Base-by-base conservation (phyloP, 1,139 yeast species). In the Taphrina deformans region DNA sequence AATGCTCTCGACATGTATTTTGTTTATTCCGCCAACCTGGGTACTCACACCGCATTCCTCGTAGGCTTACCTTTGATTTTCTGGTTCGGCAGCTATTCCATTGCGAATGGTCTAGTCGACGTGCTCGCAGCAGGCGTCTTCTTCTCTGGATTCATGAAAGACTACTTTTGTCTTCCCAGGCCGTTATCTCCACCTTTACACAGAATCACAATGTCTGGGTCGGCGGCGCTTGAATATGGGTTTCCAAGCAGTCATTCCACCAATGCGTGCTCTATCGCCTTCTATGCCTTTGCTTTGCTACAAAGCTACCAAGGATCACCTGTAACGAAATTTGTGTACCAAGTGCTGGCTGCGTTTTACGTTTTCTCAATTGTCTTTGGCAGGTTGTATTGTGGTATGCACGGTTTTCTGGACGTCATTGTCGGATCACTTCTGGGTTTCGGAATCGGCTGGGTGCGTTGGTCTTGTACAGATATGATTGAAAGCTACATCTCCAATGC, bases 321-420 rank as follows among this genome's bases (percentile, higher is more conserved):
- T 3, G 29, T 26, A 12, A 29, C 45, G 18, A 53, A 44, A 16
- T 26, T 69, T 56, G 63, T 58, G 16, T 69, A 66, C 27, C 70
- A 71, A 61, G 62, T 70, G 1, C 53, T 75, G 14, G 70, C 75
- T 40, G 59, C 75, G 1, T 52, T 82, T 16, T 91, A 92, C 73
- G 87, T 85, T 72, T 68, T 79, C 27, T 85, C 95, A 10, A 79
- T 93, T 69, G 83, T 89, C 0, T 75, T 84, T 69, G 99, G 99
- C 31, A 79, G 99, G 66, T 74, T 93, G 6, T 93, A 93, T 76
- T 92, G 97, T 75, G 99, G 99, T 3, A 93, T 93, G 99, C 99
- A 93, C 76, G 99, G 99, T 1, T 83, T 61, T 31, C 29, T 56
- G 27, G 99, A 93, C 74, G 79, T 93, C 3, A 64, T 79, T 1